Evolutionary conservation across 192 early-diverging fungal species (phyloP).

Genomic region (Podila epigama): DNA sequence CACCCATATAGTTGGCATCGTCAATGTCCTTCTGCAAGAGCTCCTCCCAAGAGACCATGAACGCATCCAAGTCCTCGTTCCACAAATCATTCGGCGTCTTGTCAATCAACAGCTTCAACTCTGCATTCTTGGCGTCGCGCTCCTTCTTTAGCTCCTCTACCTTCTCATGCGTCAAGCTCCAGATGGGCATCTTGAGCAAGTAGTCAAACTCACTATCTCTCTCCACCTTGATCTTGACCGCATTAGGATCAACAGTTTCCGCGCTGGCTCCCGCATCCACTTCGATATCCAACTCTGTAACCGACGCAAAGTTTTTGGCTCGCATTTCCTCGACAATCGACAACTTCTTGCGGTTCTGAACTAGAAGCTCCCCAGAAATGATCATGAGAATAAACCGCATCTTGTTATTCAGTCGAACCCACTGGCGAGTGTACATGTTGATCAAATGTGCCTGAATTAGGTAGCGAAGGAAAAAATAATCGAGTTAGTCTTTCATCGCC

Average conservation of each 20-base stretch:
- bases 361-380: conserved; percentile 79
- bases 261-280: conserved; percentile 53
- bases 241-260: conserved; percentile 35
- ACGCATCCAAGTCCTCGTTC: conserved; percentile 85
- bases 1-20: conserved; percentile 34
- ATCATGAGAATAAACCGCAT: conserved; percentile 91
- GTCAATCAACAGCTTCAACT: conserved; percentile 70
- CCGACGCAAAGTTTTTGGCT: conserved; percentile 68
- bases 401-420: conserved; percentile 80
- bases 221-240: conserved; percentile 18
- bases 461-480: neutral
- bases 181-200: conserved; percentile 88
- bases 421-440: conserved; percentile 68
- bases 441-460: conserved; percentile 65
- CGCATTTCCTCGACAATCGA: conserved; percentile 80
- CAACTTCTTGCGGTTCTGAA: conserved; percentile 86
- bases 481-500: no score
- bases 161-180: conserved; percentile 90
- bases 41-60: conserved; percentile 83
- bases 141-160: conserved; percentile 76
- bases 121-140: conserved; percentile 66
- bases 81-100: conserved; percentile 82
- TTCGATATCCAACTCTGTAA: conserved; percentile 57
- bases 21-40: conserved; percentile 31
- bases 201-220: conserved; percentile 78